Percentiles rank a stretch among this genome's conserved stretches.
Conservation (phyloP, 2,329 filamentous ascomycete species). For the Hypoxylon rubiginosum region DNA sequence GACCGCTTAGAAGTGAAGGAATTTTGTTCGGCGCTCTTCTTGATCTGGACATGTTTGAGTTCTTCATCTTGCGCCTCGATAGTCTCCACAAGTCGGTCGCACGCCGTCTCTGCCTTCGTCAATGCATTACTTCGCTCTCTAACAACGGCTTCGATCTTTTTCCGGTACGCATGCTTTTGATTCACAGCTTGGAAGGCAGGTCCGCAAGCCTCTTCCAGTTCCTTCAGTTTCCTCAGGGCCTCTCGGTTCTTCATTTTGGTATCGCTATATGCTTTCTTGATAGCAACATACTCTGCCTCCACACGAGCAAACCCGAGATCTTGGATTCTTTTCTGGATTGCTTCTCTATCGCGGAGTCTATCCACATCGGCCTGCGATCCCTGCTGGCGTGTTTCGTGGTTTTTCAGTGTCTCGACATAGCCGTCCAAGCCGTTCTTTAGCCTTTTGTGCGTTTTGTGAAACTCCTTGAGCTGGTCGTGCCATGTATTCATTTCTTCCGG, state of each 20-base stretch:
- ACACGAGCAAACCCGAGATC: conserved; percentile 76
- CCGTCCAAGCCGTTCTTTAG: conserved; percentile 69
- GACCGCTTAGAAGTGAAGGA: conserved; percentile 62
- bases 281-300: conserved; percentile 73
- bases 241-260: conserved; percentile 68
- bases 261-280: conserved; percentile 61
- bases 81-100: conserved; percentile 57
- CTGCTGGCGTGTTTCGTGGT: conserved; percentile 79
- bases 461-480: conserved; percentile 79
- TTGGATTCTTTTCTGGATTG: conserved; percentile 73
- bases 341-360: conserved; percentile 80
- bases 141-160: conserved; percentile 68
- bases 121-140: conserved; percentile 67
- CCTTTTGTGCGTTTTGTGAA: conserved; percentile 78
- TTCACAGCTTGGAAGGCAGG: conserved; percentile 79
- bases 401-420: conserved; percentile 73
- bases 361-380: conserved; percentile 86
- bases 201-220: conserved; percentile 70
- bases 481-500: conserved; percentile 82
- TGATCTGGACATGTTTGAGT: conserved; percentile 60
- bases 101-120: conserved; percentile 65
- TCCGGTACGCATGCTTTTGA: conserved; percentile 76
- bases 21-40: conserved; percentile 66
- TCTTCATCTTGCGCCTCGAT: conserved; percentile 57
- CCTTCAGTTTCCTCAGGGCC: conserved; percentile 69